Evolutionary conservation across 805 yeast genomes (phyloP).

Genomic region (Wickerhamiella lipophila): DNA sequence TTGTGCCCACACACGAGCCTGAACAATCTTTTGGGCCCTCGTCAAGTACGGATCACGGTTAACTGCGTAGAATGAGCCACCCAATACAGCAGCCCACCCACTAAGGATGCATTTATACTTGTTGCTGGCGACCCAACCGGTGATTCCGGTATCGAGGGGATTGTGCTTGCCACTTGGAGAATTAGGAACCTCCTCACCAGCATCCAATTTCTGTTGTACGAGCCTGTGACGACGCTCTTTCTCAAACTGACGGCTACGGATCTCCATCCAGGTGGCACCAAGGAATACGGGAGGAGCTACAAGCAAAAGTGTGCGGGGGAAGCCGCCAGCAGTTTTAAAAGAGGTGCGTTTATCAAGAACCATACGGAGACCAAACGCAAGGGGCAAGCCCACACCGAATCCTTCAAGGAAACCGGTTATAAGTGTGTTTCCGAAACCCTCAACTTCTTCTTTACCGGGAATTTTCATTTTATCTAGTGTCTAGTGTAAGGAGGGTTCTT

Average conservation of each 20-base stretch:
- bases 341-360: slow-evolving; percentile 34
- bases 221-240: slow-evolving; percentile 38
- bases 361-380: slow-evolving; percentile 41
- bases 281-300: slow-evolving; percentile 55
- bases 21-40: slow-evolving; percentile 67
- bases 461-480: slow-evolving; percentile 14
- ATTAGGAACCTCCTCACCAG: background rate
- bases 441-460: slow-evolving; percentile 33
- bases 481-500: background rate
- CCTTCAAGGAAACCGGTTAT: slow-evolving; percentile 44
- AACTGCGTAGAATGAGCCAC: slow-evolving; percentile 65
- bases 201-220: background rate
- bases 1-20: slow-evolving; percentile 89
- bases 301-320: slow-evolving; percentile 44
- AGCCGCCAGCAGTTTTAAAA: slow-evolving; percentile 22
- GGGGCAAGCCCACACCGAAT: slow-evolving; percentile 45
- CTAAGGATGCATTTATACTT: slow-evolving; percentile 41
- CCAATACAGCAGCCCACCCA: slow-evolving; percentile 68
- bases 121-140: slow-evolving; percentile 13
- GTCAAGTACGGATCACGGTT: slow-evolving; percentile 66
- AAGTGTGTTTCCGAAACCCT: slow-evolving; percentile 51
- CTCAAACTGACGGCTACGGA: slow-evolving; percentile 57
- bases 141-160: slow-evolving; percentile 1
- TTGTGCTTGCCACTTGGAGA: background rate
- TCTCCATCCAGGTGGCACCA: slow-evolving; percentile 59